A percentile compares a stretch with the other conserved stretches of the same genome.
These are phyloP conservation scores for Massariosphaeria phaeospora DNA, from an alignment of 495 filamentous ascomycete genomes.

Conservation along the genomic window DNA sequence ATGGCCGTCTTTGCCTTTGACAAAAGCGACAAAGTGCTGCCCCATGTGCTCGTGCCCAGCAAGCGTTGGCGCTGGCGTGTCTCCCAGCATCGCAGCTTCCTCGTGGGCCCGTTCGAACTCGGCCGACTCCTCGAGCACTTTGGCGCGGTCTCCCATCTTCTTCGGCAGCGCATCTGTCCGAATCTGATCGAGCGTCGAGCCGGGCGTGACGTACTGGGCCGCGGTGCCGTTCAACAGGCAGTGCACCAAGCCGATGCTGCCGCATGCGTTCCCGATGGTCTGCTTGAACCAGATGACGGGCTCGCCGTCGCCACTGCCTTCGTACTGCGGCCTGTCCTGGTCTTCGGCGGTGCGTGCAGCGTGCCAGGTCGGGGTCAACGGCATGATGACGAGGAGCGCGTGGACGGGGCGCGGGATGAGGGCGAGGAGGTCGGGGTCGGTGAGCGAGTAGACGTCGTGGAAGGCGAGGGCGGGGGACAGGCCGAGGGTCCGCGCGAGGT, in stretches of 20 bases:
- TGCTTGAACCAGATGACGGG: slow-evolving; percentile 86
- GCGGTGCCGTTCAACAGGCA: slow-evolving; percentile 59
- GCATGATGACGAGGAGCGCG: slow-evolving; percentile 29
- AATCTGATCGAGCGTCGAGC: slow-evolving; percentile 48
- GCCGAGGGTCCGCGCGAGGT: slow-evolving; percentile 24
- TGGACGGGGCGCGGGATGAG: slow-evolving; percentile 29
- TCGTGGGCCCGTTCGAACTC: slow-evolving; percentile 68
- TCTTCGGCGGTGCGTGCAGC: slow-evolving; percentile 19
- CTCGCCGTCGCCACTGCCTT: slow-evolving; percentile 48
- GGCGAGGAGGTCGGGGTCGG: slow-evolving; percentile 28
- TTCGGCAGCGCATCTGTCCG: slow-evolving; percentile 49
- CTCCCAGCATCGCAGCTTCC: slow-evolving; percentile 63
- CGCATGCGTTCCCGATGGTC: slow-evolving; percentile 84
- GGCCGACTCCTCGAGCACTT: slow-evolving; percentile 66
- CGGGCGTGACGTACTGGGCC: slow-evolving; percentile 42
- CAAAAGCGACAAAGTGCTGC: slow-evolving; percentile 29
- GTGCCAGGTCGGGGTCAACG: slow-evolving; percentile 21
- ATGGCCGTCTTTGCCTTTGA: slow-evolving; percentile 30
- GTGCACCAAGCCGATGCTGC: slow-evolving; percentile 77
- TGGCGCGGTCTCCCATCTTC: slow-evolving; percentile 54
- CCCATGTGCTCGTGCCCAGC: slow-evolving; percentile 3
- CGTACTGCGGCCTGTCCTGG: slow-evolving; percentile 39
- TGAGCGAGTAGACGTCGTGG: slow-evolving; percentile 32
- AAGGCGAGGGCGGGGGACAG: slow-evolving; percentile 12
- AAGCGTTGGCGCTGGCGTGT: slow-evolving; percentile 33